Conservation (phyloP, 208 protist species). For the Kentomonas sorsogonicus region DNA sequence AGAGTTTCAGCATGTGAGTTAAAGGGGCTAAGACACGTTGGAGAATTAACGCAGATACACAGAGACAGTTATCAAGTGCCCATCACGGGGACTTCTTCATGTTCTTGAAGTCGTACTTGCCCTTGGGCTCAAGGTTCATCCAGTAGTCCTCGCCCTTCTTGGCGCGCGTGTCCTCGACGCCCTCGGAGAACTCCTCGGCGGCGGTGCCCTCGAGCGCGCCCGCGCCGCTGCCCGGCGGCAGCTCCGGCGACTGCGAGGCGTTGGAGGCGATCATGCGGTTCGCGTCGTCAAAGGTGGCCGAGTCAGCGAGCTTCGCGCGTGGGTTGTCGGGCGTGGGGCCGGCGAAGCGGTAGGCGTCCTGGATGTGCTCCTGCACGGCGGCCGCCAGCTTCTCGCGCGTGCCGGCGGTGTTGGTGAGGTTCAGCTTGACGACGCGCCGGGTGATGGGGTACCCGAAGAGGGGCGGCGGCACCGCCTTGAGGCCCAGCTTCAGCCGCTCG, state of each 20-base stretch:
- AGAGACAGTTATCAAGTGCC: background rate
- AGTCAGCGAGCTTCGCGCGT: slow-evolving; percentile 72
- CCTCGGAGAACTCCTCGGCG: slow-evolving; percentile 69
- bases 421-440: slow-evolving; percentile 88
- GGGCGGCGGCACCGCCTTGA: slow-evolving; percentile 82
- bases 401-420: slow-evolving; percentile 78
- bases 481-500: slow-evolving; percentile 85
- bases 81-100: slow-evolving; percentile 82
- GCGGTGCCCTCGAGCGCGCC: slow-evolving; percentile 30
- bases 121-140: slow-evolving; percentile 88
- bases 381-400: slow-evolving; percentile 91
- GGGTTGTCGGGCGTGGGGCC: slow-evolving; percentile 79
- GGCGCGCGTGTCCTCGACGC: slow-evolving; percentile 68
- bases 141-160: slow-evolving; percentile 92
- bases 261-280: slow-evolving; percentile 90
- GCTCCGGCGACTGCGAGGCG: slow-evolving; percentile 39
- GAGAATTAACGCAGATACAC: no score
- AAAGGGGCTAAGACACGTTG: no score
- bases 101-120: slow-evolving; percentile 89
- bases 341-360: slow-evolving; percentile 87
- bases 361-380: slow-evolving; percentile 89
- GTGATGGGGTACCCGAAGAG: slow-evolving; percentile 89
- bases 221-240: slow-evolving; percentile 32
- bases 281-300: slow-evolving; percentile 83
- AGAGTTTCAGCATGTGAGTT: background rate